Evolutionary conservation across 495 filamentous ascomycete species (phyloP).

Genomic region (Penicillium mononematosum): DNA sequence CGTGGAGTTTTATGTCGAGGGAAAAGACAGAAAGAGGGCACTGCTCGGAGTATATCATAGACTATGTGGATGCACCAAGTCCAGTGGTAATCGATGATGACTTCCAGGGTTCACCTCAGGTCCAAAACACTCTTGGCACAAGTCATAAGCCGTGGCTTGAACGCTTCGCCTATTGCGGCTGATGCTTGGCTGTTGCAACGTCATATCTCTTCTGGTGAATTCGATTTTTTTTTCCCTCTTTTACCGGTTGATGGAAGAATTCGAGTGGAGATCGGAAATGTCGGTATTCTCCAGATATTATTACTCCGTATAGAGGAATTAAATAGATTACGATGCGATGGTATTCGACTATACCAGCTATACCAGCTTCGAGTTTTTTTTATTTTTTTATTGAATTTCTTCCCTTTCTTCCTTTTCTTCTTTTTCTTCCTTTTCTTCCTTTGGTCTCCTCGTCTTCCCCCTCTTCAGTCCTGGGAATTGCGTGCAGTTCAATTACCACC

Average conservation of each 20-base stretch:
- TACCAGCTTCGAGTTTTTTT: conserved; percentile 4
- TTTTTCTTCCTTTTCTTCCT: conserved; percentile 7
- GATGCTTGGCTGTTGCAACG: conserved; percentile 2
- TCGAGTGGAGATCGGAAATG: conserved; percentile 7
- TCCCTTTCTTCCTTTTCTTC: conserved; percentile 12
- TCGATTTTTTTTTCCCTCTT: too few species aligned
- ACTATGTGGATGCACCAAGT: neutral
- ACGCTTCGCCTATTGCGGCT: conserved; percentile 6
- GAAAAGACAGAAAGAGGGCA: neutral
- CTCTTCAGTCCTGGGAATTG: neutral
- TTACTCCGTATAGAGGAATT: neutral
- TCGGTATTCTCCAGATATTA: conserved; percentile 3
- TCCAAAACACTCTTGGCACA: neutral
- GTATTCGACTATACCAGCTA: conserved; percentile 15
- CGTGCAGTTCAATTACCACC: conserved; percentile 2
- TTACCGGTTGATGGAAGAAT: neutral
- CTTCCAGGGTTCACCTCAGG: too few species aligned
- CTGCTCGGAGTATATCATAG: neutral
- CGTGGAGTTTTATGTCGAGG: neutral
- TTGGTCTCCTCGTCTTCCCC: conserved; percentile 3
- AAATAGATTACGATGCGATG: conserved; percentile 1
- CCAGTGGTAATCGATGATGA: neutral
- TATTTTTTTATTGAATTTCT: conserved; percentile 1
- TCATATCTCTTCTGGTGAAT: neutral
- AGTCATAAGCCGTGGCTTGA: conserved; percentile 7